These are phyloP conservation scores for Tulasnella sp. DNA, from an alignment of 768 basidiomycete species.

Conservation along the genomic window DNA sequence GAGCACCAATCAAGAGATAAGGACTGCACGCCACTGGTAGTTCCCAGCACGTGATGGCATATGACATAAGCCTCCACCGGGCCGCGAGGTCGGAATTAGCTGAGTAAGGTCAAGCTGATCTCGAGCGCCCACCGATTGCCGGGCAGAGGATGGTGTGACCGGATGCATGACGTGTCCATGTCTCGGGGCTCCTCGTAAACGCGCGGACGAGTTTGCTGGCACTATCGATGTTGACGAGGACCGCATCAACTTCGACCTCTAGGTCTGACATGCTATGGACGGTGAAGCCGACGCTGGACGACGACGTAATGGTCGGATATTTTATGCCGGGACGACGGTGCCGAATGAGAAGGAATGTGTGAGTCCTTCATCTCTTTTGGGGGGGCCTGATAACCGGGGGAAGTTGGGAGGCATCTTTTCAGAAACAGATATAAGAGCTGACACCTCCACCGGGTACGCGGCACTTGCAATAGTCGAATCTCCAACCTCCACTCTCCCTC, in stretches of 20 bases:
- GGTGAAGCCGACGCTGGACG: neutral
- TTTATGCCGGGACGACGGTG: neutral
- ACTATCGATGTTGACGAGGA: neutral
- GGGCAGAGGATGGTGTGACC: neutral
- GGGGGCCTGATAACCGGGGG: slow-evolving; percentile 1
- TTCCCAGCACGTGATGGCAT: neutral
- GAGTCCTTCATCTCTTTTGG: slow-evolving; percentile 10
- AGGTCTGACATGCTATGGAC: neutral
- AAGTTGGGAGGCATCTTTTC: neutral
- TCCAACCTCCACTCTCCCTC: slow-evolving; percentile 9
- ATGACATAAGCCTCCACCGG: slow-evolving; percentile 8
- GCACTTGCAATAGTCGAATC: slow-evolving; percentile 7
- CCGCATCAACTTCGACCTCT: neutral
- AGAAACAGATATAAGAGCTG: slow-evolving; percentile 5
- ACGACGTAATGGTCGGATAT: neutral
- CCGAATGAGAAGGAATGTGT: slow-evolving; percentile 5
- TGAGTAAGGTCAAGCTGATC: slow-evolving; percentile 6
- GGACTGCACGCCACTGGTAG: neutral
- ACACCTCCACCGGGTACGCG: slow-evolving; percentile 4
- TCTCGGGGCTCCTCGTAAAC: neutral
- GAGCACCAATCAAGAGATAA: neutral
- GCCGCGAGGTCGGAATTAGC: neutral
- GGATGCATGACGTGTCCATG: neutral
- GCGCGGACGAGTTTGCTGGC: neutral
- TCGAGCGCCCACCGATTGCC: slow-evolving; percentile 2